Percentiles rank a stretch among this genome's conserved stretches.
phyloP scores from a whole-genome alignment of 2,329 filamentous ascomycete genomes.

The Penicillium sp. region DNA sequence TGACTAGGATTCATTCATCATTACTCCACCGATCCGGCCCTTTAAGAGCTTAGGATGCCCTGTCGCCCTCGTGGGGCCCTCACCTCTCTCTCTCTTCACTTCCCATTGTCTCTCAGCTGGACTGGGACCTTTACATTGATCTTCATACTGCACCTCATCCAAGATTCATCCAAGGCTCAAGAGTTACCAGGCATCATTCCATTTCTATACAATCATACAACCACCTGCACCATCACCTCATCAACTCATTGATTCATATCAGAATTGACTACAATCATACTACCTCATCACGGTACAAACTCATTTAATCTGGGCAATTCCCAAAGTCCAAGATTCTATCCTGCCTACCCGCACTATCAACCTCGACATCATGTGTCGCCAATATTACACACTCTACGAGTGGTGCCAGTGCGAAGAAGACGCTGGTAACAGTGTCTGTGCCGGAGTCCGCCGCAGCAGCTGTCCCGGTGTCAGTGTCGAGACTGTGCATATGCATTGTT shows the following conservation, averaged over 20 bases:
- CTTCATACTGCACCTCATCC: background rate
- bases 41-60: background rate
- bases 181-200: background rate
- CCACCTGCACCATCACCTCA: no score
- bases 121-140: constrained; percentile 12
- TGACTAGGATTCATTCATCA: constrained; percentile 19
- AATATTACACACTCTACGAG: constrained; percentile 39
- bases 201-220: background rate
- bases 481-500: constrained; percentile 42
- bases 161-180: no score
- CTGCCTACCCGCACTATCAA: no score
- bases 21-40: constrained; percentile 7
- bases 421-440: constrained; percentile 33
- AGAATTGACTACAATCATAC: background rate
- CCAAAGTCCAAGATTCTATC: no score
- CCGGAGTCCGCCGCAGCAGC: constrained; percentile 26
- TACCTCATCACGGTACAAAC: background rate
- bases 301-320: background rate
- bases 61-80: background rate
- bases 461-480: constrained; percentile 37
- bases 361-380: constrained; percentile 33
- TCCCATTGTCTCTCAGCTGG: constrained; percentile 19
- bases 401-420: constrained; percentile 44
- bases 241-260: background rate
- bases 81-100: no score